A percentile compares a stretch with the other conserved stretches of the same genome.
phyloP scores from a whole-genome alignment of 2,329 filamentous ascomycete species.

The Scortechinia acanthostroma region DNA sequence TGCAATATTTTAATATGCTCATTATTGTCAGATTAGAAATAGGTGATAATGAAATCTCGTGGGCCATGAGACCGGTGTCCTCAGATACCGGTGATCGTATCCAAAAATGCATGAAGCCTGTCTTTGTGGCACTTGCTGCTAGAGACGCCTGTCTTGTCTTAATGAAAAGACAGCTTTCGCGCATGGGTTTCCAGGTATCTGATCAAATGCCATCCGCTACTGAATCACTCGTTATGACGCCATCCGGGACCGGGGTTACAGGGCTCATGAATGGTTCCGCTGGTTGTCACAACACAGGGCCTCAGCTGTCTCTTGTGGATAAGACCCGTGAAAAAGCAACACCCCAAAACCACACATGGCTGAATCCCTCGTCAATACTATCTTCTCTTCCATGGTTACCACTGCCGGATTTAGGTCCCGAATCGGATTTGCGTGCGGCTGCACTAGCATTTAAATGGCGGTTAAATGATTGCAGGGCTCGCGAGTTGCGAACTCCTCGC shows the following conservation, averaged over 20 bases:
- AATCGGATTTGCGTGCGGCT: constrained; percentile 20
- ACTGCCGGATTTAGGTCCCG: constrained; percentile 19
- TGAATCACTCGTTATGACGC: neutral
- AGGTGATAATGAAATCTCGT: neutral
- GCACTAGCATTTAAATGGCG: constrained; percentile 18
- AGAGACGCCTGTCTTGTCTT: constrained; percentile 20
- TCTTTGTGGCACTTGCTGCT: constrained; percentile 18
- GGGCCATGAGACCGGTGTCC: neutral
- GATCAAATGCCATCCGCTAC: neutral
- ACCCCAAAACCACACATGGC: constrained; percentile 7
- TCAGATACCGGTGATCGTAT: constrained; percentile 16
- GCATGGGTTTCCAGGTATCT: neutral
- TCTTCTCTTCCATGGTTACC: constrained; percentile 20
- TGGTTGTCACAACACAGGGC: too few species aligned
- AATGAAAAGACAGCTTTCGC: constrained; percentile 14
- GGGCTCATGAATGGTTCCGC: neutral
- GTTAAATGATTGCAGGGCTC: constrained; percentile 13
- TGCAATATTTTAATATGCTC: too few species aligned
- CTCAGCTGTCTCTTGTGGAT: neutral
- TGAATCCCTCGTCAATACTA: constrained; percentile 15
- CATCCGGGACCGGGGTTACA: neutral
- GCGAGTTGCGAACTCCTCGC: constrained; percentile 11
- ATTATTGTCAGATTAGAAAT: constrained; percentile 1
- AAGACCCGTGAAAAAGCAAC: constrained; percentile 4
- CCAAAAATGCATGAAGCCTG: constrained; percentile 16